phyloP scores from a whole-genome alignment of 2,329 filamentous ascomycete genomes.

The Diaporthe helianthi region DNA sequence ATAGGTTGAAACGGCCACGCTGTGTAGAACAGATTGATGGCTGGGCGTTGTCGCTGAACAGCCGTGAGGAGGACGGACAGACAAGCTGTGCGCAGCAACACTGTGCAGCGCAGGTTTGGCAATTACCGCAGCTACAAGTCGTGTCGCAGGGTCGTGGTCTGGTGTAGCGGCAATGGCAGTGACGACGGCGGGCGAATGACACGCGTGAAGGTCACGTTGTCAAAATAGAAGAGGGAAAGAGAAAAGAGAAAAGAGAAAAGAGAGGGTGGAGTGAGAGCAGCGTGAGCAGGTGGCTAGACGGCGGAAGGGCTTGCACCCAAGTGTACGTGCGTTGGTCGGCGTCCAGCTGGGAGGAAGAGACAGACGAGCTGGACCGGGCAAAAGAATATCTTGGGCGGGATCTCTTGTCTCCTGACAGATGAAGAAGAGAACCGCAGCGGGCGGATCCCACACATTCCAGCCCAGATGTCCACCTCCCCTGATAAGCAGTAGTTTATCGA shows the following conservation, averaged over 20 bases:
- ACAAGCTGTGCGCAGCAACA: neutral
- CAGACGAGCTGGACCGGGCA: neutral
- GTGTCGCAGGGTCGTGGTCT: neutral
- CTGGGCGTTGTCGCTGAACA: neutral
- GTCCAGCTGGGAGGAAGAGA: conserved; percentile 7
- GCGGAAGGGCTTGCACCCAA: neutral
- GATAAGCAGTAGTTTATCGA: conserved; percentile 12
- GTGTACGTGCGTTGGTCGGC: conserved; percentile 17
- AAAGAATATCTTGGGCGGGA: neutral
- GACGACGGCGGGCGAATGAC: neutral
- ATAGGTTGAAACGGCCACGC: conserved; percentile 19
- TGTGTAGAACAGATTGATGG: conserved; percentile 1
- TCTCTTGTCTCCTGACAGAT: conserved; percentile 13
- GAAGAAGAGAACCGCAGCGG: neutral
- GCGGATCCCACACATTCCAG: conserved; percentile 21
- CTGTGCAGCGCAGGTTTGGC: neutral
- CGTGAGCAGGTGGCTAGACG: neutral
- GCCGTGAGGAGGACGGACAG: neutral
- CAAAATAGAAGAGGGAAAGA: neutral
- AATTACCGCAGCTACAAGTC: neutral
- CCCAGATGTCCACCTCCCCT: conserved; percentile 8
- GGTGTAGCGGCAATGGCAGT: neutral
- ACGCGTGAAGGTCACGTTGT: conserved; percentile 8
- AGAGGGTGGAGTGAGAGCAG: conserved; percentile 7
- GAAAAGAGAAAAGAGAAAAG: neutral